Evolutionary conservation across 2,329 filamentous ascomycete species (phyloP), one percentile per base, ranked within the genome.

Genomic region (Dothiorella sarmentorum): DNA sequence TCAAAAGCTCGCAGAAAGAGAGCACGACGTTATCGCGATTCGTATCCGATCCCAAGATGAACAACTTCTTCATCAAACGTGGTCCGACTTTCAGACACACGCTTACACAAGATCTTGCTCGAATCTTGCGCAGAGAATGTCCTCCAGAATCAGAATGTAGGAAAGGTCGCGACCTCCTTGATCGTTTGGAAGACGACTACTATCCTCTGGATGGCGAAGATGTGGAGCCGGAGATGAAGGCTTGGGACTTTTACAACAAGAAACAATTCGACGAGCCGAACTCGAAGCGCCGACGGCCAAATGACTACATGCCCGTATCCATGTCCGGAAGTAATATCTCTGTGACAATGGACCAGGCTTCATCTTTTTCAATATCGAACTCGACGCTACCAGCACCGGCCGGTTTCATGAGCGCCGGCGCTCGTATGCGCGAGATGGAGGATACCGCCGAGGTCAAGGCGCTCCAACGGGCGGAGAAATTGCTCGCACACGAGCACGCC

Each of bases 21-120:
- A 78, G 85, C 59, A 85, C 86, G 0, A 83, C 81, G 7, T 70
- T 93, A 15, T 94, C 90, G 0, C 80, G 81, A 0, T 97, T 96
- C 66, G 76, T 97, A 18, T 80, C 84, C 0, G 76, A 80, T 1
- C 71, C 75, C 49, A 71, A 73, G 71, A 83, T 82, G 62, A 80
- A 76, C 17, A 74, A 74, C 33, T 75, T 77, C 26, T 81, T 87
- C 61, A 79, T 80, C 31, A 78, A 81, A 24, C 82, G 83, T 64
- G 92, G 91, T 0, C 90, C 92, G 1, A 84, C 83, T 0, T 83
- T 96, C 49, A 80, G 86, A 33, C 79, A 82, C 31, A 75, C 78
- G 1, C 78, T 85, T 1, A 78, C 94, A 10, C 78, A 81, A 37
- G 82, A 84, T 27, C 82, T 94, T 7, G 87, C 88, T 4, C 84